phyloP scores from a whole-genome alignment of 495 filamentous ascomycete genomes.

The Podospora didyma region DNA sequence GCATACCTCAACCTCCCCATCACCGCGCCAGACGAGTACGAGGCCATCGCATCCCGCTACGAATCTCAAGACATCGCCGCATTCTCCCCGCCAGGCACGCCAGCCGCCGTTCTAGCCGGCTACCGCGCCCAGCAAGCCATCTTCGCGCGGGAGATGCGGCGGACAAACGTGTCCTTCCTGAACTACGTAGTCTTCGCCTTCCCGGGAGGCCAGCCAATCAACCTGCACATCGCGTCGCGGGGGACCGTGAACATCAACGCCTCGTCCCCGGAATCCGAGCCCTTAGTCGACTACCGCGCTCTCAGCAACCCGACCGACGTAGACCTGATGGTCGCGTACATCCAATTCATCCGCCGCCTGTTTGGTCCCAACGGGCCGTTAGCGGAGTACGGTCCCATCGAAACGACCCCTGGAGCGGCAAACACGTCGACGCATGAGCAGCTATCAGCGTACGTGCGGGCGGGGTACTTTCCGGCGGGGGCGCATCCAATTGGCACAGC shows the following conservation, averaged over 20 bases:
- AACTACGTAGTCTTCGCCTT: conserved; percentile 26
- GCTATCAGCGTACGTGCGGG: conserved; percentile 19
- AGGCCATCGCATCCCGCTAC: conserved; percentile 28
- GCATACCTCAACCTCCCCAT: conserved; percentile 35
- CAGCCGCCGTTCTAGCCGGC: conserved; percentile 24
- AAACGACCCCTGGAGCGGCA: conserved; percentile 25
- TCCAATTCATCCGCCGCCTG: conserved; percentile 30
- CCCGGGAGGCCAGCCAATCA: conserved; percentile 22
- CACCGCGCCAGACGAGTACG: conserved; percentile 29
- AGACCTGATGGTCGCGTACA: conserved; percentile 30
- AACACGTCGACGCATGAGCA: conserved; percentile 25
- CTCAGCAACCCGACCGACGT: conserved; percentile 41
- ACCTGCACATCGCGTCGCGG: conserved; percentile 37
- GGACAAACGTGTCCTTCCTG: conserved; percentile 26
- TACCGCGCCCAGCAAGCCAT: conserved; percentile 25
- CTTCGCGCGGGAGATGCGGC: conserved; percentile 21
- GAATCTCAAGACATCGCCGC: conserved; percentile 33
- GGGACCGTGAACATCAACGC: conserved; percentile 42
- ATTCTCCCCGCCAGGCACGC: conserved; percentile 31
- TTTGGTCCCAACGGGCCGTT: conserved; percentile 30
- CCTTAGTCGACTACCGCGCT: conserved; percentile 39
- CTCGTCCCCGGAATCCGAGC: conserved; percentile 28
- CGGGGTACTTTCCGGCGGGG: conserved; percentile 25
- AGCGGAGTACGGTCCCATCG: conserved; percentile 16
- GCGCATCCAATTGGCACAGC: conserved; percentile 37